Conservation (phyloP, 441 rosid genomes). For the Iberis amara region DNA sequence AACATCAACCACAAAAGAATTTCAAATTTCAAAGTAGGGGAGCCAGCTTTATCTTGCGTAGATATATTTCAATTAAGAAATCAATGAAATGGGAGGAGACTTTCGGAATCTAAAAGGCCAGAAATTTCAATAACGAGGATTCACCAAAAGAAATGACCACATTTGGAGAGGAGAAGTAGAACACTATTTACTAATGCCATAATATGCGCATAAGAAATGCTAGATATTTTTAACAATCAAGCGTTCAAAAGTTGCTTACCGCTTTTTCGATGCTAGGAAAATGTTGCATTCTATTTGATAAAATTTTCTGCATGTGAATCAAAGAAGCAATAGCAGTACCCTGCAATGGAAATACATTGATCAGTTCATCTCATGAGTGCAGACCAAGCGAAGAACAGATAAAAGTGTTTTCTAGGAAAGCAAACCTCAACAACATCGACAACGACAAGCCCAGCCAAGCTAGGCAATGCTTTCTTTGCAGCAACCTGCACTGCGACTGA, state of each 20-base stretch:
- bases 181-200: background rate
- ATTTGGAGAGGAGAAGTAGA: background rate
- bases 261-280: conserved; percentile 84
- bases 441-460: conserved; percentile 82
- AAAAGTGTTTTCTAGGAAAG: conserved; percentile 12
- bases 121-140: background rate
- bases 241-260: conserved; percentile 34
- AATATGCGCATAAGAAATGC: background rate
- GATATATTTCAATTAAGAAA: background rate
- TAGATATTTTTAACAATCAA: background rate
- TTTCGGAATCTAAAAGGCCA: background rate
- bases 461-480: conserved; percentile 59
- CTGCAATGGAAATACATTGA: conserved; percentile 38
- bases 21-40: background rate
- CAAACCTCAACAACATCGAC: conserved; percentile 97
- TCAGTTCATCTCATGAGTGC: conserved; percentile 22
- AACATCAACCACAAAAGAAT: background rate
- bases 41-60: background rate
- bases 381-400: conserved; percentile 13
- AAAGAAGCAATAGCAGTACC: conserved; percentile 94
- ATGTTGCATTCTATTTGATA: conserved; percentile 83
- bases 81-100: background rate
- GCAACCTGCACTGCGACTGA: conserved; percentile 96
- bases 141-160: background rate
- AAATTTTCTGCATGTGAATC: conserved; percentile 88